Evolutionary conservation across 2,329 filamentous ascomycete genomes (phyloP).

Genomic region (Aureobasidium leucospermi): DNA sequence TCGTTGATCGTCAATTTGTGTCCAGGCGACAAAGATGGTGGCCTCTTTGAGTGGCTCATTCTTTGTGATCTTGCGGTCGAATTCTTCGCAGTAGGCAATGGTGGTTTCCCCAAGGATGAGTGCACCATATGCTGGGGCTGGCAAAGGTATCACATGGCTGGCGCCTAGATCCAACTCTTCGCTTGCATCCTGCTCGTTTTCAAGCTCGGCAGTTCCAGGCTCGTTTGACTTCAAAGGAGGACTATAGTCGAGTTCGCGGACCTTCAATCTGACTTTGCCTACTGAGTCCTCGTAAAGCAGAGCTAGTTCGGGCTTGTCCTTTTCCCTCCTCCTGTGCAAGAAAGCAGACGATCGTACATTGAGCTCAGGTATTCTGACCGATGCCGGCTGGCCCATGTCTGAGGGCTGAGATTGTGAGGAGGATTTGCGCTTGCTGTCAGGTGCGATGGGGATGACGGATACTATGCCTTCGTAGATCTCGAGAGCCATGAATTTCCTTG

Average conservation of each 20-base stretch:
- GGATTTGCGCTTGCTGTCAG: constrained; percentile 44
- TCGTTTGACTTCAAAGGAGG: constrained; percentile 38
- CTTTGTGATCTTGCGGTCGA: constrained; percentile 37
- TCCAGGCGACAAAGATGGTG: constrained; percentile 88
- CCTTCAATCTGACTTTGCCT: constrained; percentile 47
- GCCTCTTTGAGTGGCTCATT: constrained; percentile 62
- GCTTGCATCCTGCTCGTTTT: constrained; percentile 42
- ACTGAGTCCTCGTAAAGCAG: constrained; percentile 59
- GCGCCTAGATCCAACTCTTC: constrained; percentile 53
- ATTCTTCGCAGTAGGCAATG: constrained; percentile 76
- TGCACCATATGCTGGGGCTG: constrained; percentile 46
- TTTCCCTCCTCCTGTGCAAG: constrained; percentile 45
- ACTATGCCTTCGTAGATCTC: constrained; percentile 64
- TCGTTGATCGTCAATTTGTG: constrained; percentile 68
- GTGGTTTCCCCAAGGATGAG: constrained; percentile 53
- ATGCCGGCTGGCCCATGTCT: constrained; percentile 54
- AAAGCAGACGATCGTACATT: constrained; percentile 61
- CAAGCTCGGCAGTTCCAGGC: constrained; percentile 45
- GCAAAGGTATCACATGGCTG: constrained; percentile 55
- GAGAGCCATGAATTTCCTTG: constrained; percentile 58
- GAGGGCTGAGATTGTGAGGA: constrained; percentile 43
- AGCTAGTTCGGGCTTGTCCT: constrained; percentile 49
- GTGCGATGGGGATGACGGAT: constrained; percentile 55
- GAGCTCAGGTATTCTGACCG: constrained; percentile 58
- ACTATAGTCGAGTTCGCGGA: constrained; percentile 48